Evolutionary conservation across 2,329 filamentous ascomycete genomes (phyloP), one percentile per base, ranked within the genome.

Genomic region (Sporothrix schenckii): DNA sequence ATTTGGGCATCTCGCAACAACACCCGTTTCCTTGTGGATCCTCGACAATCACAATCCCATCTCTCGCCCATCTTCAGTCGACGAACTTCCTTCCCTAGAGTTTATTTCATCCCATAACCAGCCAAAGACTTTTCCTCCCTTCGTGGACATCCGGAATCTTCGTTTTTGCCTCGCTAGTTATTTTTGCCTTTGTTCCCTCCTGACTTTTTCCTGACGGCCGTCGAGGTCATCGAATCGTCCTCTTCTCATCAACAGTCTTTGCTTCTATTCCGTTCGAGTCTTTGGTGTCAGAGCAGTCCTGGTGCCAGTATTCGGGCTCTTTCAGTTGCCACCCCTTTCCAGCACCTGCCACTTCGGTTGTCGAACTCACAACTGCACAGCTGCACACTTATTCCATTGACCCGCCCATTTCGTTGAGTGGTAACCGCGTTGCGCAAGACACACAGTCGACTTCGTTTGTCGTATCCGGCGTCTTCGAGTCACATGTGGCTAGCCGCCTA

Each of bases 401-500:
- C 47, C 67, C 67, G 54, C 67, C 50, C 54, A 68, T 47, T 30
- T 63, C 44, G 61, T 34, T 65, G 61, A 10, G 44, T 24, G 61
- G 47, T 30, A 65, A 60, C 52, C 27, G 54, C 21, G 60, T 50
- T 30, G 41, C 50, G 49, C 68, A 54, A 50, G 27, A 34, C 47
- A 53, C 19, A 70, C n/a, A 24, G 19, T 7, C 21, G 24, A 6
- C 24, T 7, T 39, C 21, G 7, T 39, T 30, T 24, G 10, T 44
- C 53, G 27, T 41, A 52, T 47, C 30, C 13, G 53, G 44, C 41
- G 50, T n/a, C 6, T 34, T 4, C 6, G 5, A 24, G 27, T 13
- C 30, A n/a, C 30, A 44, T 41, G 54, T 69, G 68, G 68, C 68
- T 53, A 69, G 56, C 56, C 34, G 68, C 56, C 67, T 52, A 4